These are phyloP conservation scores for Salix exigua DNA, from an alignment of 345 rosid genomes.

Conservation along the genomic window DNA sequence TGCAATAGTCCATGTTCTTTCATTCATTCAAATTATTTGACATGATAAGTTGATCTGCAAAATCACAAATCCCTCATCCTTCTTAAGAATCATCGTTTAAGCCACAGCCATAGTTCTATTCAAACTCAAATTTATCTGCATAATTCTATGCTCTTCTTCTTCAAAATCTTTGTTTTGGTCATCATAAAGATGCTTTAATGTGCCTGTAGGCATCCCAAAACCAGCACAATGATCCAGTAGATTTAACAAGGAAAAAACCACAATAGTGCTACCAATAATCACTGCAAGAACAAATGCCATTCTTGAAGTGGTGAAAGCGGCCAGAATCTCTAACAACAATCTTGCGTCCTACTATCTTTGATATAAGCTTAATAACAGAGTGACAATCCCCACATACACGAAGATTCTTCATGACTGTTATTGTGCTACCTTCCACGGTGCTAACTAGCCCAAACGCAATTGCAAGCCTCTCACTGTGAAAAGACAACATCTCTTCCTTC, in stretches of 20 bases:
- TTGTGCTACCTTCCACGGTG: slow-evolving; percentile 38
- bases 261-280: slow-evolving; percentile 46
- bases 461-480: slow-evolving; percentile 72
- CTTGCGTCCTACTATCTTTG: slow-evolving; percentile 42
- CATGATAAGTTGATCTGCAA: too few species aligned
- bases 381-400: slow-evolving; percentile 73
- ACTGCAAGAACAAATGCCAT: slow-evolving; percentile 52
- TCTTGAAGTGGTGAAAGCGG: slow-evolving; percentile 54
- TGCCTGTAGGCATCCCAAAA: too few species aligned
- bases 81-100: too few species aligned
- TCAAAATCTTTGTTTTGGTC: too few species aligned
- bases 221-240: too few species aligned
- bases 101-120: too few species aligned
- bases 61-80: too few species aligned
- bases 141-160: too few species aligned
- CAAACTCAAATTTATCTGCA: too few species aligned
- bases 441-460: slow-evolving; percentile 48
- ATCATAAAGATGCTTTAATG: too few species aligned
- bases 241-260: neutral
- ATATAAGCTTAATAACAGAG: slow-evolving; percentile 47
- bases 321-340: slow-evolving; percentile 52
- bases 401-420: slow-evolving; percentile 73
- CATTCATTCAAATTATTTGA: too few species aligned
- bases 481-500: slow-evolving; percentile 58
- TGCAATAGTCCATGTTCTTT: too few species aligned